Evolutionary conservation across 2,329 filamentous ascomycete species (phyloP).

Genomic region (Sporothrix dimorphospora): DNA sequence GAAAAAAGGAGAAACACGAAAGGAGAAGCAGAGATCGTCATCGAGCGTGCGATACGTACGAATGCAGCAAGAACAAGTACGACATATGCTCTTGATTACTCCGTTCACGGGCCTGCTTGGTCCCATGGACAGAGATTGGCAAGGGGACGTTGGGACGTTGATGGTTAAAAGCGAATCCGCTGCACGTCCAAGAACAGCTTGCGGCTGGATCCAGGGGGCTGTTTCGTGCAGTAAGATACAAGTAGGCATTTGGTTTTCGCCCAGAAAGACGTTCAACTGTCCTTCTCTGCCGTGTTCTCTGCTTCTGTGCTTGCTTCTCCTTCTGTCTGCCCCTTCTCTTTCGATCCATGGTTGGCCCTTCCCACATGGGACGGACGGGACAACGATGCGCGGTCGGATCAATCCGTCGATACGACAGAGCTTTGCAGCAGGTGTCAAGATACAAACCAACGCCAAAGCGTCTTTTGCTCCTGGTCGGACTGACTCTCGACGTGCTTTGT

Average conservation of each 20-base stretch:
- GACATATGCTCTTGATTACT: neutral
- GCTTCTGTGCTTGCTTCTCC: neutral
- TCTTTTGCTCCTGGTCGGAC: neutral
- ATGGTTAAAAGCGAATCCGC: constrained; percentile 11
- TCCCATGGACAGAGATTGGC: neutral
- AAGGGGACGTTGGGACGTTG: neutral
- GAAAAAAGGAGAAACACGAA: constrained; percentile 10
- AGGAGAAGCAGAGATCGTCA: neutral
- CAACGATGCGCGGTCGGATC: constrained; percentile 18
- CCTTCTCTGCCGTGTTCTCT: neutral
- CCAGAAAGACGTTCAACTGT: no score
- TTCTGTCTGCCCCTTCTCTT: neutral
- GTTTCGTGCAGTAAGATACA: neutral
- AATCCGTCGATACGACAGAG: neutral
- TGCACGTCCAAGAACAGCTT: constrained; percentile 5
- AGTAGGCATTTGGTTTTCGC: no score
- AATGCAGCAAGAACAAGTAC: neutral
- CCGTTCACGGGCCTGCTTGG: neutral
- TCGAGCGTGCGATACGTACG: neutral
- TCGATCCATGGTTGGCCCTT: neutral
- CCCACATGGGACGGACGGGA: neutral
- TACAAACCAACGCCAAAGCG: neutral
- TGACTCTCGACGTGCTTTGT: neutral
- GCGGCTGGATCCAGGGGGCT: constrained; percentile 6
- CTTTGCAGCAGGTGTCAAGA: neutral